A percentile compares a stretch with the other conserved stretches of the same genome.
phyloP scores from a whole-genome alignment of 176 grass and related monocot genomes.

The Metroxylon sagu region DNA sequence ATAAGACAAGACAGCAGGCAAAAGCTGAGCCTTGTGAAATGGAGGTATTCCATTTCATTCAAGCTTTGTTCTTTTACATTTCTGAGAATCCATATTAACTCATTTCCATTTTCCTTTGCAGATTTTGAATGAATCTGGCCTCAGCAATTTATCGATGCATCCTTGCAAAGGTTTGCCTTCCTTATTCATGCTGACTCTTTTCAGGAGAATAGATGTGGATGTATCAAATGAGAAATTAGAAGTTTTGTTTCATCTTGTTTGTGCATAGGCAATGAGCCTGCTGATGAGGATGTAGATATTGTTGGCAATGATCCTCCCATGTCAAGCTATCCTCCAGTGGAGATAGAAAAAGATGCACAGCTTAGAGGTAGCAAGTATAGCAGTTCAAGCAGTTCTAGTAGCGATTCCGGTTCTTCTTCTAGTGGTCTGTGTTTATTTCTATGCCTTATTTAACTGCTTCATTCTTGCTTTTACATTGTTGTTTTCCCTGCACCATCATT shows the following conservation, averaged over 20 bases:
- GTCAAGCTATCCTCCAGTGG: constrained; percentile 55
- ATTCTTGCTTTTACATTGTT: not conserved
- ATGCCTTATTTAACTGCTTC: not conserved
- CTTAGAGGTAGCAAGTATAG: constrained; percentile 68
- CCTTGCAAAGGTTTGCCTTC: constrained; percentile 51
- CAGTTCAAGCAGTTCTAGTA: constrained; percentile 89
- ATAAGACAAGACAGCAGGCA: constrained; percentile 21
- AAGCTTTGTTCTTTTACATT: not conserved
- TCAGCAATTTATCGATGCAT: constrained; percentile 61
- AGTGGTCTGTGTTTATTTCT: constrained; percentile 52
- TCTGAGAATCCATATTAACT: not conserved
- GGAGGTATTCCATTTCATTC: constrained; percentile 29
- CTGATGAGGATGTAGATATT: constrained; percentile 91
- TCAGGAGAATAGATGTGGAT: not conserved
- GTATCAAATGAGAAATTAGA: not conserved
- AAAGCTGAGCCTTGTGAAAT: constrained; percentile 53
- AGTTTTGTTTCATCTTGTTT: not conserved
- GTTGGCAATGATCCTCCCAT: constrained; percentile 73
- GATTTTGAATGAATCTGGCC: constrained; percentile 72
- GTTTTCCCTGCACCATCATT: too few relatives aligned
- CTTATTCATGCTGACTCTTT: constrained; percentile 9
- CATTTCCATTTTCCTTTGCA: constrained; percentile 8
- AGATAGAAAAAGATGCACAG: constrained; percentile 65
- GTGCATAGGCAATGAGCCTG: constrained; percentile 48
- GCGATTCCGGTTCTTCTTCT: constrained; percentile 70